Conservation (phyloP, 2,329 filamentous ascomycete species). For the Curvularia lunata region DNA sequence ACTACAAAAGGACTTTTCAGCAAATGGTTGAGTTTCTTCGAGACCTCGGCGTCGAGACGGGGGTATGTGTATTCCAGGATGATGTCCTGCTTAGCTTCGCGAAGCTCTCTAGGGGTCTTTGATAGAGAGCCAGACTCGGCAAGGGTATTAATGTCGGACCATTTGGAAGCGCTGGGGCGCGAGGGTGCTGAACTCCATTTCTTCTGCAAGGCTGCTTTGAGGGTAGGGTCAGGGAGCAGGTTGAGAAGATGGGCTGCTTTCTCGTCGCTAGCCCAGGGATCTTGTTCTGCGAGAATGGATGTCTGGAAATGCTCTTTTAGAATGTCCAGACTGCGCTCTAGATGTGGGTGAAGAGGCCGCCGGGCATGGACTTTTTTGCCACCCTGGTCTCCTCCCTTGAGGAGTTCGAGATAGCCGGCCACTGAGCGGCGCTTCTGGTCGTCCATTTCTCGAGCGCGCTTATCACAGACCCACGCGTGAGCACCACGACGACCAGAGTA, state of each 20-base stretch:
- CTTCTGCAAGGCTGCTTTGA: conserved; percentile 79
- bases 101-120: conserved; percentile 74
- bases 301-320: conserved; percentile 83
- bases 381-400: conserved; percentile 84
- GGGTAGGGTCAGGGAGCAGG: conserved; percentile 79
- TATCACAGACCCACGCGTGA: conserved; percentile 98
- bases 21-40: conserved; percentile 97
- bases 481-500: conserved; percentile 96
- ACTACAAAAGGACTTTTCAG: conserved; percentile 97
- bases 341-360: conserved; percentile 87
- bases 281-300: conserved; percentile 81
- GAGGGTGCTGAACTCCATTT: conserved; percentile 90
- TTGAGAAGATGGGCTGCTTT: conserved; percentile 78
- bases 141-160: conserved; percentile 89
- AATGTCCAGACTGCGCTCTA: conserved; percentile 83
- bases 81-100: conserved; percentile 93
- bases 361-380: conserved; percentile 86
- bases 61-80: conserved; percentile 98
- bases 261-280: conserved; percentile 75
- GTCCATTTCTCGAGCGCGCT: conserved; percentile 80
- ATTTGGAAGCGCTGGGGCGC: conserved; percentile 80
- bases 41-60: conserved; percentile 93
- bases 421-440: conserved; percentile 85
- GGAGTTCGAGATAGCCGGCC: conserved; percentile 85
- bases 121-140: conserved; percentile 77